These are phyloP conservation scores for Diaporthe sp. DNA, from an alignment of 2,329 filamentous ascomycete species.

Conservation along the genomic window DNA sequence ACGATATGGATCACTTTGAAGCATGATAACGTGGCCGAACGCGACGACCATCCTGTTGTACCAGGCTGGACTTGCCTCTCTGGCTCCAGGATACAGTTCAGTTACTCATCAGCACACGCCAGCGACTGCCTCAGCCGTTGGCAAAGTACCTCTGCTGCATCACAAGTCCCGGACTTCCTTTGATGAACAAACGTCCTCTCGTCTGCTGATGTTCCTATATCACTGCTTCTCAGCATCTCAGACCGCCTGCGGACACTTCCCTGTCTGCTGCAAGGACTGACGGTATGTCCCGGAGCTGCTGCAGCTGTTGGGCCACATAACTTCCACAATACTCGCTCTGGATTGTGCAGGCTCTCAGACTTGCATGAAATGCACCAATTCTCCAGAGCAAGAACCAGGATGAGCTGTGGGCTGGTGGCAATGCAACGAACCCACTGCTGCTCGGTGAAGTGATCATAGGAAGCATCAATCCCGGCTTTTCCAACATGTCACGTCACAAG, in stretches of 20 bases:
- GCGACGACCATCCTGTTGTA: not conserved
- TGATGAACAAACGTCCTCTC: not conserved
- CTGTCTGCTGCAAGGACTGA: not conserved
- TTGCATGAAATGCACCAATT: not conserved
- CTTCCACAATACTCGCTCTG: not conserved
- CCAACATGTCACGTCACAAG: not conserved
- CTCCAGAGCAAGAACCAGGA: not conserved
- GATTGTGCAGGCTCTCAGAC: slow-evolving; percentile 3
- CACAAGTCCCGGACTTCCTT: not conserved
- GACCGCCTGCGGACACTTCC: not conserved
- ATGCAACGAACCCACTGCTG: not conserved
- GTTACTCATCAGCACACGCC: not conserved
- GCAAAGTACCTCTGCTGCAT: not conserved
- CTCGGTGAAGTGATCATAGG: not conserved
- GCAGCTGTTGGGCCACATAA: slow-evolving; percentile 1
- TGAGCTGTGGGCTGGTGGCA: not conserved
- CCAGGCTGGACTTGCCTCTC: not conserved
- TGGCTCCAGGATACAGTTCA: not conserved
- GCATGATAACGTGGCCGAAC: not conserved
- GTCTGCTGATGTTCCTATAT: not conserved
- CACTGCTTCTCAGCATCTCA: not conserved
- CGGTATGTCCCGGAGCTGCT: not conserved
- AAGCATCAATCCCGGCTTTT: not conserved
- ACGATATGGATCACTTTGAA: not conserved
- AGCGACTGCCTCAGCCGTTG: not conserved